A percentile compares a stretch with the other conserved stretches of the same genome.
phyloP scores from a whole-genome alignment of 2,329 filamentous ascomycete species.

The Verticillium nonalfalfae region DNA sequence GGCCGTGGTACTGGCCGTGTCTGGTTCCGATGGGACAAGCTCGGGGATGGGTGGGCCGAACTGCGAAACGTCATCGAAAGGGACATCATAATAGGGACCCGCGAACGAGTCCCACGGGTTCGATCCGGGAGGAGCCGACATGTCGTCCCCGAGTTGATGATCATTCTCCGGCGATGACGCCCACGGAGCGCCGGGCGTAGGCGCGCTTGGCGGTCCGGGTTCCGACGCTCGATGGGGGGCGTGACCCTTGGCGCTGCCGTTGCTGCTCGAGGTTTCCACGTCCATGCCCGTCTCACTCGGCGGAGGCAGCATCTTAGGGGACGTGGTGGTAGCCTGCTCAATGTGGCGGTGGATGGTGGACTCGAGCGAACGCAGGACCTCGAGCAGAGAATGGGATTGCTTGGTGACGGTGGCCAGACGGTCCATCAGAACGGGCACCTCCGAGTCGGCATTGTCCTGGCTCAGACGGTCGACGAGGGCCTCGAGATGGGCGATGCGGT shows the following conservation, averaged over 20 bases:
- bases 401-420: slow-evolving; percentile 16
- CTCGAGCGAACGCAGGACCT: slow-evolving; percentile 10
- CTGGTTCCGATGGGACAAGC: not conserved
- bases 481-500: slow-evolving; percentile 22
- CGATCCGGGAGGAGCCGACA: not conserved
- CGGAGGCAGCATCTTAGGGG: not conserved
- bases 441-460: slow-evolving; percentile 16
- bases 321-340: not conserved
- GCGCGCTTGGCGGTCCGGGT: not conserved
- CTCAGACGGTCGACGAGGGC: slow-evolving; percentile 18
- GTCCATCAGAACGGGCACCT: slow-evolving; percentile 17
- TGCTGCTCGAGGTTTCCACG: not conserved
- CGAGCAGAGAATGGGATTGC: slow-evolving; percentile 14
- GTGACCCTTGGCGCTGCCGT: not conserved
- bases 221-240: not conserved
- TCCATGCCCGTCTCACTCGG: not conserved
- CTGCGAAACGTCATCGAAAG: not conserved
- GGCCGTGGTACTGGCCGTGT: not conserved
- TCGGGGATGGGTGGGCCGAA: not conserved
- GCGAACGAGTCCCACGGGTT: not conserved
- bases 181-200: not conserved
- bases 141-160: not conserved
- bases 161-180: not conserved
- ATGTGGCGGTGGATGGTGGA: slow-evolving; percentile 9
- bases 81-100: not conserved